A percentile compares a stretch with the other conserved stretches of the same genome.
phyloP scores from a whole-genome alignment of 140 eudicot genomes.

The Anethum foeniculum region DNA sequence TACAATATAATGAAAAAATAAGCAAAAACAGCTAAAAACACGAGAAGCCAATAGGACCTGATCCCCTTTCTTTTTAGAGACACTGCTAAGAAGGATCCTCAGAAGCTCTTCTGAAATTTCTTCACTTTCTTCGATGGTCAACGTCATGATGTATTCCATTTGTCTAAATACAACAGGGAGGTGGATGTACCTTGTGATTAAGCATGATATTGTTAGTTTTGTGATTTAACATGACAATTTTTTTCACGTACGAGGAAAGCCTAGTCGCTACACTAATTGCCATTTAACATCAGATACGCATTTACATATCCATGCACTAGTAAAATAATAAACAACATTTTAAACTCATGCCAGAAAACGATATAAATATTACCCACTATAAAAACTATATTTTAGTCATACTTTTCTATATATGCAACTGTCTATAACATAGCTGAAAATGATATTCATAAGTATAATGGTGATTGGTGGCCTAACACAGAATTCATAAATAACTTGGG shows the following conservation, averaged over 20 bases:
- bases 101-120: slow-evolving; percentile 51
- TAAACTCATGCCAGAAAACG: neutral
- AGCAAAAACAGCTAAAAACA: neutral
- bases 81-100: slow-evolving; percentile 46
- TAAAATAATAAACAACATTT: neutral
- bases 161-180: slow-evolving; percentile 41
- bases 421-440: neutral
- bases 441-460: neutral
- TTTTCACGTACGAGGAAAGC: neutral
- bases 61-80: slow-evolving; percentile 28
- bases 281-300: neutral
- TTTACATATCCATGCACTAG: neutral
- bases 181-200: slow-evolving; percentile 41
- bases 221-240: neutral
- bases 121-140: slow-evolving; percentile 67
- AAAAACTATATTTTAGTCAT: neutral
- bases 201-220: slow-evolving; percentile 8
- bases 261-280: no score
- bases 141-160: slow-evolving; percentile 75
- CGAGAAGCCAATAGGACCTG: slow-evolving; percentile 13
- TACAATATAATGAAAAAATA: neutral
- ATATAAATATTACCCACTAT: neutral
- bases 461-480: neutral
- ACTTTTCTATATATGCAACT: neutral
- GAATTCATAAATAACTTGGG: neutral